A percentile compares a stretch with the other conserved stretches of the same genome.
phyloP scores from a whole-genome alignment of 2,329 filamentous ascomycete genomes.

The Xylaria arbuscula region DNA sequence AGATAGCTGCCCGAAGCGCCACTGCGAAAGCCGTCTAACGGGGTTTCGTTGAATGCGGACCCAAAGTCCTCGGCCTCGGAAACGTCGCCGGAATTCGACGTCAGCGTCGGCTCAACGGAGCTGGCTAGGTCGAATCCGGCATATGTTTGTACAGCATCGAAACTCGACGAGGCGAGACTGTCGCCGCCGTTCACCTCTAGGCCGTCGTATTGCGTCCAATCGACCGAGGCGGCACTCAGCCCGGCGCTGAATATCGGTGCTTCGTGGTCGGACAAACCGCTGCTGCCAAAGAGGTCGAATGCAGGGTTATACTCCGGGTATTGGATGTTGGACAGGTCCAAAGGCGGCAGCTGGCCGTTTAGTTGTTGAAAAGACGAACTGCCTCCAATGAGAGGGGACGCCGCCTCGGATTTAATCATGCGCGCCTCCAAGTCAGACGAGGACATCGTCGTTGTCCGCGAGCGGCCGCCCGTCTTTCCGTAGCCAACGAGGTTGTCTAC shows the following conservation, averaged over 20 bases:
- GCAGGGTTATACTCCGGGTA: constrained; percentile 62
- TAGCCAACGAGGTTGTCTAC: constrained; percentile 58
- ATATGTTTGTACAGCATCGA: constrained; percentile 52
- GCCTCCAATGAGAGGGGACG: constrained; percentile 66
- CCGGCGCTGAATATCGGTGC: constrained; percentile 71
- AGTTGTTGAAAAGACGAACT: constrained; percentile 62
- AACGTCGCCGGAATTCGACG: constrained; percentile 73
- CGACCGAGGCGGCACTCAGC: constrained; percentile 65
- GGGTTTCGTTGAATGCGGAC: constrained; percentile 56
- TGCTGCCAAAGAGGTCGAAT: constrained; percentile 64
- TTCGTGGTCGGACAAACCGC: constrained; percentile 60
- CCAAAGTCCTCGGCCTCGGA: constrained; percentile 73
- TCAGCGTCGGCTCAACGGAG: constrained; percentile 63
- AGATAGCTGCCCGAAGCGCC: constrained; percentile 61
- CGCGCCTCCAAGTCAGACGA: constrained; percentile 60
- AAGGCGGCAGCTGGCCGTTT: constrained; percentile 64
- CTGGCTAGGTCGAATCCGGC: constrained; percentile 60
- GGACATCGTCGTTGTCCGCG: constrained; percentile 50
- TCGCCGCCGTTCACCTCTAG: constrained; percentile 56
- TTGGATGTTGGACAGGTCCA: constrained; percentile 68
- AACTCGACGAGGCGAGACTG: constrained; percentile 49
- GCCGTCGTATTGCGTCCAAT: constrained; percentile 65
- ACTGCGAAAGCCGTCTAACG: constrained; percentile 61
- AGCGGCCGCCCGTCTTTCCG: constrained; percentile 53
- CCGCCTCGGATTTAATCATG: constrained; percentile 69